A percentile compares a stretch with the other conserved stretches of the same genome.
Conservation (phyloP, 495 filamentous ascomycete species). For the Xylaria venustula region DNA sequence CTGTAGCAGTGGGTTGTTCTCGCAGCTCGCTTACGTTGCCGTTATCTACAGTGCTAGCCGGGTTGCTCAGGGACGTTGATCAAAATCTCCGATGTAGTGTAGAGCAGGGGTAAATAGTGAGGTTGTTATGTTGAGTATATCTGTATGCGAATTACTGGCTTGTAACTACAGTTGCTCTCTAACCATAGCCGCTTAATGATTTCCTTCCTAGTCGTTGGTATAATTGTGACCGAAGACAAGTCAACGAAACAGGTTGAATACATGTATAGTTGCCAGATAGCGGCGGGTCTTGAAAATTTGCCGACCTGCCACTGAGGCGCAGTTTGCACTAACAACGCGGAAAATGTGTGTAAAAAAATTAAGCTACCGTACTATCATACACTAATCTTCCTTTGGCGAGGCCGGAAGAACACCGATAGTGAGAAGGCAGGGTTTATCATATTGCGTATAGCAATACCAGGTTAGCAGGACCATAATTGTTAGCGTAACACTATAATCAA, state of each 20-base stretch:
- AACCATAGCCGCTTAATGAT: too few relatives aligned
- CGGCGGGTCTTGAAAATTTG: too few relatives aligned
- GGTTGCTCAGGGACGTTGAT: background rate
- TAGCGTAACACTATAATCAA: background rate
- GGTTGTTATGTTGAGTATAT: too few relatives aligned
- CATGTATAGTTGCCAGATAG: too few relatives aligned
- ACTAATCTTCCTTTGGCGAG: conserved; percentile 8
- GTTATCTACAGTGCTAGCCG: background rate
- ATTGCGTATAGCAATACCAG: background rate
- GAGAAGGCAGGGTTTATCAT: conserved; percentile 1
- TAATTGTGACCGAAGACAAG: too few relatives aligned
- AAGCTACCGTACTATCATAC: background rate
- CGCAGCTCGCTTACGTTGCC: background rate
- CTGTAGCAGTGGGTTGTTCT: background rate
- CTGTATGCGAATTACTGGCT: too few relatives aligned
- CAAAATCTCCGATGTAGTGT: conserved; percentile 12
- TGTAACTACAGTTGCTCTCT: too few relatives aligned
- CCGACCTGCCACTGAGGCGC: background rate
- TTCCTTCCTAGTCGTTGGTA: too few relatives aligned
- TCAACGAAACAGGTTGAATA: too few relatives aligned
- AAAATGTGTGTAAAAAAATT: too few relatives aligned
- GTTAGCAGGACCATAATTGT: background rate
- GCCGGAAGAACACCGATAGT: conserved; percentile 6
- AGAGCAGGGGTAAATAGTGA: background rate
- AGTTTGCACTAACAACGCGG: background rate